These are phyloP conservation scores for Leccinum subgranulosum DNA, from an alignment of 768 basidiomycete genomes.

Conservation along the genomic window DNA sequence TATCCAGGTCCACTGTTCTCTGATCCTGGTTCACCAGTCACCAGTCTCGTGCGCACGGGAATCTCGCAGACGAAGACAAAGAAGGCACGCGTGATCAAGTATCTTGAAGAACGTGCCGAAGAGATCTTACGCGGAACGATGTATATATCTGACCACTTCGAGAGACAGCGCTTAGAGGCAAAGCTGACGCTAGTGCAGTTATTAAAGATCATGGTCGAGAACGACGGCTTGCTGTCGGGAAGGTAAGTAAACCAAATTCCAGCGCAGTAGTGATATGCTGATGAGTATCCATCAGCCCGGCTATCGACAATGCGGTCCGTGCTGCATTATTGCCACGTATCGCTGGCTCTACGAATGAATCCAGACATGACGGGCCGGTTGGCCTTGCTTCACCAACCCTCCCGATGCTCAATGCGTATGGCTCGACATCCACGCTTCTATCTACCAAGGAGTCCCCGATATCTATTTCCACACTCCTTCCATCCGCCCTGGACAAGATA, in stretches of 20 bases:
- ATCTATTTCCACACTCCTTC: slow-evolving; percentile 54
- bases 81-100: slow-evolving; percentile 73
- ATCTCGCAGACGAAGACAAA: slow-evolving; percentile 72
- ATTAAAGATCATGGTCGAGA: slow-evolving; percentile 77
- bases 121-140: slow-evolving; percentile 77
- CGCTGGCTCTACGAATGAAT: slow-evolving; percentile 25
- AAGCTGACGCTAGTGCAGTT: slow-evolving; percentile 72
- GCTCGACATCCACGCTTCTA: slow-evolving; percentile 11
- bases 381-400: slow-evolving; percentile 29
- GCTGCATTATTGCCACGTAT: slow-evolving; percentile 64
- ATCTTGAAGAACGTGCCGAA: slow-evolving; percentile 68
- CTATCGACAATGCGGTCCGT: slow-evolving; percentile 73
- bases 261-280: slow-evolving; percentile 9
- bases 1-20: slow-evolving; percentile 89
- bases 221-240: slow-evolving; percentile 85
- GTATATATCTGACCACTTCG: slow-evolving; percentile 55
- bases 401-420: slow-evolving; percentile 19
- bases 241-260: slow-evolving; percentile 48
- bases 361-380: slow-evolving; percentile 20
- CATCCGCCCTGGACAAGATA: slow-evolving; percentile 71
- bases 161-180: slow-evolving; percentile 65
- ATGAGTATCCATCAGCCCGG: slow-evolving; percentile 40
- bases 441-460: slow-evolving; percentile 49
- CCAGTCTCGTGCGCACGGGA: slow-evolving; percentile 66
- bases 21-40: slow-evolving; percentile 63